These are phyloP conservation scores for Paracorniculantispora psalliotae DNA, from an alignment of 2,329 filamentous ascomycete species.

Conservation along the genomic window DNA sequence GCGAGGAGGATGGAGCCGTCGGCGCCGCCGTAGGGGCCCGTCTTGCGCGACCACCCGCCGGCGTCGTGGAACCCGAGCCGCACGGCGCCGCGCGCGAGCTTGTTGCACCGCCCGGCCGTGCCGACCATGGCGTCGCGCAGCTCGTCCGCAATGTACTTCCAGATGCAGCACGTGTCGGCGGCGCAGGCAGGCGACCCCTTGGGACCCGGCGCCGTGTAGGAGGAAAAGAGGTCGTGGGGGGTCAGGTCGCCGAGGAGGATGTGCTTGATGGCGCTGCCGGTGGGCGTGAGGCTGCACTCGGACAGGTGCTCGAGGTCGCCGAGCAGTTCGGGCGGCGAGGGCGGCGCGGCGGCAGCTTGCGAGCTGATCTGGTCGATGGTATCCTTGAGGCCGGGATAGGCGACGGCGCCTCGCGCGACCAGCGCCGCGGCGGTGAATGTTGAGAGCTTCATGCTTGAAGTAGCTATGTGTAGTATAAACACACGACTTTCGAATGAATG, in stretches of 20 bases:
- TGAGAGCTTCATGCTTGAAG: background rate
- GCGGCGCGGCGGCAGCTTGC: background rate
- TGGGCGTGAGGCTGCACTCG: constrained; percentile 24
- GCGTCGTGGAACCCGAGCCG: constrained; percentile 44
- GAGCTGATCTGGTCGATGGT: background rate
- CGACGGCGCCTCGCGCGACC: background rate
- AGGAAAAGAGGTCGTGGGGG: constrained; percentile 15
- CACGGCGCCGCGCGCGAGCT: constrained; percentile 34
- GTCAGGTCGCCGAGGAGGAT: constrained; percentile 26
- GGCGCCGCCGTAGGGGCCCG: constrained; percentile 33
- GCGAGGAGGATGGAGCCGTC: constrained; percentile 39
- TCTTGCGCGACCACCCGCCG: constrained; percentile 34
- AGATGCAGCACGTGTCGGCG: constrained; percentile 36
- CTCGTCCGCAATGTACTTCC: constrained; percentile 34
- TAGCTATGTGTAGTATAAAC: no score
- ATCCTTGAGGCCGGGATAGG: background rate
- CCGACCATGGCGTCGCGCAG: constrained; percentile 30
- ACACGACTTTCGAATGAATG: no score
- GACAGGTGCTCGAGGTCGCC: constrained; percentile 30
- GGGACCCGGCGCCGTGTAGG: constrained; percentile 15
- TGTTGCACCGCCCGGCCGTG: constrained; percentile 34
- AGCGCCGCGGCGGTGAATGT: background rate
- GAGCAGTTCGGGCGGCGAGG: constrained; percentile 18
- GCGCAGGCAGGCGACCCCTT: constrained; percentile 22
- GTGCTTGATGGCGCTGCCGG: constrained; percentile 28